Evolutionary conservation across 2,329 filamentous ascomycete genomes (phyloP).

Genomic region (Exserohilum turcica): DNA sequence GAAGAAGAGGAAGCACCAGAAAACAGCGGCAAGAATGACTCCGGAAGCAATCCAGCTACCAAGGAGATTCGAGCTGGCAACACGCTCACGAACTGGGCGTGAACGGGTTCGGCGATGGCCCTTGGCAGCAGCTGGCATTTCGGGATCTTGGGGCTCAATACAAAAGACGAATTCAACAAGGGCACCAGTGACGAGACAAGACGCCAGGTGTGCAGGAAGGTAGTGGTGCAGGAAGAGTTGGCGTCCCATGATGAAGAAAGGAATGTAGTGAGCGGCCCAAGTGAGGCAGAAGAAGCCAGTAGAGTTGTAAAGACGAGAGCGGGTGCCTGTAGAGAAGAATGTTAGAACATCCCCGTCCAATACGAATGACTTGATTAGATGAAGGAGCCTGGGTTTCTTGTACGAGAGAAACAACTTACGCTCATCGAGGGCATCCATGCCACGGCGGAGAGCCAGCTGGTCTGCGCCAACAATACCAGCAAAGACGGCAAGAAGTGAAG

Average conservation of each 20-base stretch:
- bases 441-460: conserved; percentile 89
- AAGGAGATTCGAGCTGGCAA: conserved; percentile 76
- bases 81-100: conserved; percentile 80
- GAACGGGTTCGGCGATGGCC: conserved; percentile 54
- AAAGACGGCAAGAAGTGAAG: conserved; percentile 89
- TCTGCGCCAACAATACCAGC: conserved; percentile 90
- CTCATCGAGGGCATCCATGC: conserved; percentile 88
- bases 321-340: conserved; percentile 66
- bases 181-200: conserved; percentile 84
- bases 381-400: neutral
- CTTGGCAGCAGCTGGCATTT: conserved; percentile 43
- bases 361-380: conserved; percentile 7
- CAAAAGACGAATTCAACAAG: conserved; percentile 96
- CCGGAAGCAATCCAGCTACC: conserved; percentile 77
- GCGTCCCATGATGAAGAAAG: conserved; percentile 97
- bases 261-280: conserved; percentile 96
- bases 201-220: conserved; percentile 90
- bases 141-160: conserved; percentile 69
- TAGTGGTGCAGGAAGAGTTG: conserved; percentile 99
- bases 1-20: conserved; percentile 90
- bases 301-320: conserved; percentile 94
- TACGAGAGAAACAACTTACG: conserved; percentile 65
- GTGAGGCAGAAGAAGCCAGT: conserved; percentile 99
- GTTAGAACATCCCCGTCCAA: conserved; percentile 12
- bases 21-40: conserved; percentile 69